phyloP scores from a whole-genome alignment of 2,329 filamentous ascomycete species.

The Claviceps sorghi region DNA sequence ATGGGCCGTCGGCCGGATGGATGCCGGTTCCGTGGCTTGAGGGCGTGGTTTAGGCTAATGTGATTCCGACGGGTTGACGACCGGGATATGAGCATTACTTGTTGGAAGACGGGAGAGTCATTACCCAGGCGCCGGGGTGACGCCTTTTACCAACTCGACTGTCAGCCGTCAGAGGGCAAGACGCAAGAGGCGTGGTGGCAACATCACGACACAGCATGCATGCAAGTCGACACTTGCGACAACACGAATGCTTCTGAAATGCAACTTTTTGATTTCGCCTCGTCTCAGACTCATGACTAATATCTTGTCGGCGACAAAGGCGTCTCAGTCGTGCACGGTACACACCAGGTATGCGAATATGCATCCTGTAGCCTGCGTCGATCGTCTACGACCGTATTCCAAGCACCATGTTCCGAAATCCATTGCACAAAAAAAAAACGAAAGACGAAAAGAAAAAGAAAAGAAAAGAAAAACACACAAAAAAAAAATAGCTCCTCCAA shows the following conservation, averaged over 20 bases:
- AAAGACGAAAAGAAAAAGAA: neutral
- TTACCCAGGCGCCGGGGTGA: too few species aligned
- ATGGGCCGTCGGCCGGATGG: neutral
- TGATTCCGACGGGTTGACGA: too few species aligned
- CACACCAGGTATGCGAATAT: conserved; percentile 2
- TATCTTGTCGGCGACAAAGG: neutral
- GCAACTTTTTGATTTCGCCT: neutral
- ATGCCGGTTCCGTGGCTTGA: neutral
- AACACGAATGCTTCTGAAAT: neutral
- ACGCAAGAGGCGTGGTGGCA: too few species aligned
- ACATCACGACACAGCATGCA: too few species aligned
- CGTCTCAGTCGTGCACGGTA: neutral
- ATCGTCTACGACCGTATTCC: too few species aligned
- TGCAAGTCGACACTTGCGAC: too few species aligned
- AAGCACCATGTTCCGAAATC: neutral
- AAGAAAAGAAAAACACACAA: too few species aligned
- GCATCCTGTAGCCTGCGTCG: conserved; percentile 4
- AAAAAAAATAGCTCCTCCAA: neutral
- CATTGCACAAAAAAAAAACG: neutral
- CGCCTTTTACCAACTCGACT: too few species aligned
- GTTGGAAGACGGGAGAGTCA: too few species aligned
- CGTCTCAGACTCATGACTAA: neutral
- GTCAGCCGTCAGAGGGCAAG: too few species aligned
- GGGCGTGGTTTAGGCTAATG: neutral
- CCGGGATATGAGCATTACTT: too few species aligned